Conservation (phyloP, 371 early-diverging fungal genomes). For the Mortierella sp. region DNA sequence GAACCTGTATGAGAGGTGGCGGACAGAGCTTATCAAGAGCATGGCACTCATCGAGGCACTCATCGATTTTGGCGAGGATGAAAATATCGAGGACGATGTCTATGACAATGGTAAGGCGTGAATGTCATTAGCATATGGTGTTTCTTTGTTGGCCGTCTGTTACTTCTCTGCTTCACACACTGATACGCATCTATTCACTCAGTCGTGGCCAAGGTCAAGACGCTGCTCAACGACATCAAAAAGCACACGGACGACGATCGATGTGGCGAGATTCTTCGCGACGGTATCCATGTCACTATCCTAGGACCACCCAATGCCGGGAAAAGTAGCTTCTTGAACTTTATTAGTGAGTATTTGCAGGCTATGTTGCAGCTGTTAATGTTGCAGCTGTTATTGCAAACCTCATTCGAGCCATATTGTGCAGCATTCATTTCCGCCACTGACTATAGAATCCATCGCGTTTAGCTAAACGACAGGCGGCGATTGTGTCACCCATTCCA, state of each 20-base stretch:
- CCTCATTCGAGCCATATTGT: too few relatives aligned
- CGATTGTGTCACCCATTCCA: slow-evolving; percentile 84
- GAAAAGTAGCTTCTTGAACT: slow-evolving; percentile 83
- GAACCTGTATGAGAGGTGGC: slow-evolving; percentile 75
- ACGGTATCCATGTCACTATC: slow-evolving; percentile 81
- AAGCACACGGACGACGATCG: slow-evolving; percentile 75
- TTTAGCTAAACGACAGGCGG: slow-evolving; percentile 79
- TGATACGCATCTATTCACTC: background rate
- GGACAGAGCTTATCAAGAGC: slow-evolving; percentile 68
- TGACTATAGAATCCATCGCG: background rate
- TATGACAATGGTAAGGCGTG: slow-evolving; percentile 63
- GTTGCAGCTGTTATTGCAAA: background rate
- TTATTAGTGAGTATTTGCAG: slow-evolving; percentile 62
- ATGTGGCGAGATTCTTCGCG: slow-evolving; percentile 81
- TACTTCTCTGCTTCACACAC: background rate
- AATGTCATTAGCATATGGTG: background rate
- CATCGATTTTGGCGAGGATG: slow-evolving; percentile 91
- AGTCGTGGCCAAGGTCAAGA: slow-evolving; percentile 42
- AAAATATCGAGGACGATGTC: slow-evolving; percentile 82
- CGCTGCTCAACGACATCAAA: slow-evolving; percentile 57
- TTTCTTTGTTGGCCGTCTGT: background rate
- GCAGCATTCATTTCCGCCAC: background rate
- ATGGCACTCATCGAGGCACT: slow-evolving; percentile 83
- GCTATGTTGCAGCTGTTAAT: background rate
- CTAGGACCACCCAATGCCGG: slow-evolving; percentile 89